Percentiles rank a stretch among this genome's conserved stretches.
Conservation (phyloP, 495 filamentous ascomycete genomes). For the Penicillium salamii region DNA sequence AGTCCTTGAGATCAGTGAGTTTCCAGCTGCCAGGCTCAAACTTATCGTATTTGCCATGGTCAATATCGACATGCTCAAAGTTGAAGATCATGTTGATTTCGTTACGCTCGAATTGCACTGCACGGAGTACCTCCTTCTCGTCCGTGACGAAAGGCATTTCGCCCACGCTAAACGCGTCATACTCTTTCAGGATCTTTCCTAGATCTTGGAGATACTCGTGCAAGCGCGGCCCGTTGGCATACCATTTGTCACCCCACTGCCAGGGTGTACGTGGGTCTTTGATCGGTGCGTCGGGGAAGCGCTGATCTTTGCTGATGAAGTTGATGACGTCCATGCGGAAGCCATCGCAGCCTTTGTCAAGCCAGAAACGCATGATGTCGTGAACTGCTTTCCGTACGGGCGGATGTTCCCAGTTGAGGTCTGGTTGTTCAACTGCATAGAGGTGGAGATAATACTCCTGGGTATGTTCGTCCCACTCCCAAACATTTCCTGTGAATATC, state of each 20-base stretch:
- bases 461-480: constrained; percentile 63
- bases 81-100: constrained; percentile 78
- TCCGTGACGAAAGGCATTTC: constrained; percentile 64
- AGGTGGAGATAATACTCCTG: constrained; percentile 71
- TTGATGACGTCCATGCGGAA: constrained; percentile 71
- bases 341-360: constrained; percentile 63
- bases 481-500: constrained; percentile 47
- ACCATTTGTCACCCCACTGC: constrained; percentile 56
- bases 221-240: constrained; percentile 62
- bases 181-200: constrained; percentile 62
- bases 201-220: constrained; percentile 65
- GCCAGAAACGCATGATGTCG: constrained; percentile 69
- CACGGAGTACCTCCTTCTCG: constrained; percentile 57
- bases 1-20: constrained; percentile 54
- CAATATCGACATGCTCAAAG: constrained; percentile 63
- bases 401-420: constrained; percentile 73
- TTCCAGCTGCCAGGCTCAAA: constrained; percentile 51
- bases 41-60: constrained; percentile 50
- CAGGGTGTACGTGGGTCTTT: constrained; percentile 45
- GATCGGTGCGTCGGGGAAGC: constrained; percentile 60
- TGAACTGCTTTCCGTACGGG: constrained; percentile 62
- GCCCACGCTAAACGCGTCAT: constrained; percentile 68
- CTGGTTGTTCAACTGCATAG: constrained; percentile 63
- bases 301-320: constrained; percentile 60
- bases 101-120: constrained; percentile 53